Evolutionary conservation across 2,329 filamentous ascomycete genomes (phyloP), one percentile per base, ranked within the genome.

Genomic region (Reticulascus tulasneorum): DNA sequence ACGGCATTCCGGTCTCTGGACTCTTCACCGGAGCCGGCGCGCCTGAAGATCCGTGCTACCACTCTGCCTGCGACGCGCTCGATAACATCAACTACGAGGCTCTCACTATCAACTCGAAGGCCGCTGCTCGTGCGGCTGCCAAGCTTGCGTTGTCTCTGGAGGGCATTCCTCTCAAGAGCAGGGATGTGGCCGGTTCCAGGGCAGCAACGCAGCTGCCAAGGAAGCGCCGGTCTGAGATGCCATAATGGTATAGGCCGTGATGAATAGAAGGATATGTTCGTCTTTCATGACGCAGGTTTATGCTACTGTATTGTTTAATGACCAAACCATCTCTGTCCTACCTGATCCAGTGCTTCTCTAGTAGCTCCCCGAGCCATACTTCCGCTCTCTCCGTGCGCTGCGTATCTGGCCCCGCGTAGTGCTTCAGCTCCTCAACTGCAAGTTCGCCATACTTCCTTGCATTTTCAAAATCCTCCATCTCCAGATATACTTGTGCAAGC

Each of bases 71-170:
- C 44, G 67, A 70, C 32, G 56, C 47, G 23, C 50, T 64, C 18
- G 36, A 52, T 23, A 66, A 69, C 49, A 59, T 69, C 38, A 56
- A 67, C 51, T 58, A 59, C 54, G 56, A 59, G 2, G 63, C 63
- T 4, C 13, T 64, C 13, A 60, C 55, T 0, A 46, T 56, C 33
- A 67, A 62, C 44, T 42, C 62, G 29, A 63, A 60, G 50, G 63
- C 62, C 4, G 75, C 78, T 28, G 77, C 74, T 0, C 63, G 71
- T 46, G 64, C 69, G 2, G 59, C 72, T 27, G 72, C 58, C 6
- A 30, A 44, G 24, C 55, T 66, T 13, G 61, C 62, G 3, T 46
- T 61, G 8, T 62, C 55, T 23, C 43, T 64, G 4, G 51, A 64
- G 6, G 59, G 57, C 1, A 50, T 64, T 4, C 61, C 61, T 1